Percentiles rank a stretch among this genome's conserved stretches.
Evolutionary conservation across 345 rosid species (phyloP).

Genomic region (Alliaria petiolata): DNA sequence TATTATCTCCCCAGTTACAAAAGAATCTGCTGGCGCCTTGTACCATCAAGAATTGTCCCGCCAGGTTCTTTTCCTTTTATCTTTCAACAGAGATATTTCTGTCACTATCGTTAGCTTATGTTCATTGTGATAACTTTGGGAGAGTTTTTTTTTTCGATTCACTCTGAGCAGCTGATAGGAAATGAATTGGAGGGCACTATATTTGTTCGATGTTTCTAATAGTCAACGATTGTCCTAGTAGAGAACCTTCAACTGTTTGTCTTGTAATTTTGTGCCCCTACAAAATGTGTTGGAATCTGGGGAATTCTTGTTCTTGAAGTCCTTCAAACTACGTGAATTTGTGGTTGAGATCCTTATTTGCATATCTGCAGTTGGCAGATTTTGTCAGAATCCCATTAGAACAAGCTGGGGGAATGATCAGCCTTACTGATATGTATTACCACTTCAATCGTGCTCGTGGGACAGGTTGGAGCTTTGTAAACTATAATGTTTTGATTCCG

Average conservation of each 20-base stretch:
- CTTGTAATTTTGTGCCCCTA: neutral
- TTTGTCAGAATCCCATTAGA: slow-evolving; percentile 83
- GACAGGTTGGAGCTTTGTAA: slow-evolving; percentile 52
- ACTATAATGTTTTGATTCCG: neutral
- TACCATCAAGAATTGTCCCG: slow-evolving; percentile 90
- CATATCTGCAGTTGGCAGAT: slow-evolving; percentile 72
- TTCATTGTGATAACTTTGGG: neutral
- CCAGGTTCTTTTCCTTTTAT: slow-evolving; percentile 54
- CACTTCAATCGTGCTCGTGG: slow-evolving; percentile 97
- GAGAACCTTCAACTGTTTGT: neutral
- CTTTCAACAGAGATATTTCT: slow-evolving; percentile 4
- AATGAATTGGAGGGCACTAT: neutral
- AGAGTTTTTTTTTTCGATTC: neutral
- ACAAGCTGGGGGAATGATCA: slow-evolving; percentile 95
- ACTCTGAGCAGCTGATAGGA: neutral
- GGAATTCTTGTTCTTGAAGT: neutral
- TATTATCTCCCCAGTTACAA: slow-evolving; percentile 91
- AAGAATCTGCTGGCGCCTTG: slow-evolving; percentile 92
- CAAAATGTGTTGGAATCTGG: neutral
- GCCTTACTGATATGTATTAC: slow-evolving; percentile 85
- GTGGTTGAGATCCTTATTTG: slow-evolving; percentile 14
- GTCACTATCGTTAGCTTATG: slow-evolving; percentile 1
- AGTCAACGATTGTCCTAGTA: too few species aligned
- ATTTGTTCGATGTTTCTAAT: too few species aligned
- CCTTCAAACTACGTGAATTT: neutral